Evolutionary conservation across 352 stramenopile species (phyloP), one percentile per base, ranked within the genome.

Genomic region (Phytopythium chamaehyphon): DNA sequence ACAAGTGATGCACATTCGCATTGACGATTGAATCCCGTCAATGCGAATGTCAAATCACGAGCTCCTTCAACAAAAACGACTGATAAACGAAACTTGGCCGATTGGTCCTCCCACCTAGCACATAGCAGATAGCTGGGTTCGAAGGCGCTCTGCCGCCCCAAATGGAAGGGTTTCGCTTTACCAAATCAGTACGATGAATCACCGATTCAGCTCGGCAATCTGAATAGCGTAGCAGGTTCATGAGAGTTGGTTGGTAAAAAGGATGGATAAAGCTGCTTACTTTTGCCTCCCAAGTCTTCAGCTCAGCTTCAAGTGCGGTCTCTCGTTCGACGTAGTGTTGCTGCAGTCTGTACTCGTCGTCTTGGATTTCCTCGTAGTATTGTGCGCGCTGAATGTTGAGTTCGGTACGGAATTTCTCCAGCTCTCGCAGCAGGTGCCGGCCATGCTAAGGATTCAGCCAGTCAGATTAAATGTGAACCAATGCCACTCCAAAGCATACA

Each of bases 231-330:
- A 48, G 4, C 18, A 14, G 7, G 0, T 33, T 6, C 10, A 15
- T 24, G 23, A 48, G 43, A 36, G 5, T 9, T 33, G 28, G 28
- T 33, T n/a, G n/a, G 28, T 10, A 33, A 9, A 33, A 33, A 9
- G 28, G 28, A 33, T 9, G 9, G 9, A 24, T 18, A 9, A 7
- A 49, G 5, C 24, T 19, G 43, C 6, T 2, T 44, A 53, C 47
- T 33, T 53, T 53, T 33, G 47, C 23, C 21, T 53, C 47, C 47
- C 47, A 53, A 10, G 47, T 22, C 23, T 53, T 36, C 14, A 53
- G 47, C 8, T 53, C 47, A 7, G 31, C 33, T 43, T 44, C 31
- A 8, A 44, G 22, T 12, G 6, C 38, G 2, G 47, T 22, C 47
- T 53, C 33, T 10, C 22, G 6, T 6, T 53, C 47, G 4, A 36